Evolutionary conservation across 352 stramenopile genomes (phyloP).

Genomic region (Globisporangium yorkense): DNA sequence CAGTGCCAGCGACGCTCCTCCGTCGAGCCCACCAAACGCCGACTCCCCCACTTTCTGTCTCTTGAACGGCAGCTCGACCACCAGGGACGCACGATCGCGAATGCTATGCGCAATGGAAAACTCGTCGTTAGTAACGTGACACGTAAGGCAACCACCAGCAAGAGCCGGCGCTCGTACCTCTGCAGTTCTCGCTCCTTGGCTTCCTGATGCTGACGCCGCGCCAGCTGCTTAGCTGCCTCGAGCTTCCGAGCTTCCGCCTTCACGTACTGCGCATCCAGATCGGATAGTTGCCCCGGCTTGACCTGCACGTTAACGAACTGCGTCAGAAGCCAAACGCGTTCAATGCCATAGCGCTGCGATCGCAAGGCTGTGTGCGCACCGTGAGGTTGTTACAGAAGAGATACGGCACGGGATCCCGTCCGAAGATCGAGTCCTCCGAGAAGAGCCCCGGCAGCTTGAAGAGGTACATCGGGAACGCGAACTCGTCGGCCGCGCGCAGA

Average conservation of each 20-base stretch:
- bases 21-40: constrained; percentile 16
- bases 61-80: constrained; percentile 27
- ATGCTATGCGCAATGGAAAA: constrained; percentile 5
- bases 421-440: constrained; percentile 53
- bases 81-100: constrained; percentile 2
- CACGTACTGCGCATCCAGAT: constrained; percentile 4
- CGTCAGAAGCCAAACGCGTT: neutral
- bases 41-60: constrained; percentile 30
- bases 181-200: constrained; percentile 5
- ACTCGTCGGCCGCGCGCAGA: constrained; percentile 14
- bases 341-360: too few species aligned
- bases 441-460: constrained; percentile 50
- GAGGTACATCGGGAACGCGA: constrained; percentile 53
- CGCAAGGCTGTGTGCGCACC: constrained; percentile 16
- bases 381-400: constrained; percentile 78
- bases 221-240: constrained; percentile 3
- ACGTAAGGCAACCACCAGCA: constrained; percentile 6
- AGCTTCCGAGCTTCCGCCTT: constrained; percentile 16
- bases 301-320: neutral
- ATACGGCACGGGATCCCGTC: constrained; percentile 52
- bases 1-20: constrained; percentile 1
- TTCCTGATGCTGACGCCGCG: constrained; percentile 2
- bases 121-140: neutral
- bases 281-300: constrained; percentile 1
- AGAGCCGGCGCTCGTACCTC: constrained; percentile 2